Percentiles rank a stretch among this genome's conserved stretches.
These are phyloP conservation scores for Aspergillus jensenii DNA, from an alignment of 2,329 filamentous ascomycete species.

Conservation along the genomic window DNA sequence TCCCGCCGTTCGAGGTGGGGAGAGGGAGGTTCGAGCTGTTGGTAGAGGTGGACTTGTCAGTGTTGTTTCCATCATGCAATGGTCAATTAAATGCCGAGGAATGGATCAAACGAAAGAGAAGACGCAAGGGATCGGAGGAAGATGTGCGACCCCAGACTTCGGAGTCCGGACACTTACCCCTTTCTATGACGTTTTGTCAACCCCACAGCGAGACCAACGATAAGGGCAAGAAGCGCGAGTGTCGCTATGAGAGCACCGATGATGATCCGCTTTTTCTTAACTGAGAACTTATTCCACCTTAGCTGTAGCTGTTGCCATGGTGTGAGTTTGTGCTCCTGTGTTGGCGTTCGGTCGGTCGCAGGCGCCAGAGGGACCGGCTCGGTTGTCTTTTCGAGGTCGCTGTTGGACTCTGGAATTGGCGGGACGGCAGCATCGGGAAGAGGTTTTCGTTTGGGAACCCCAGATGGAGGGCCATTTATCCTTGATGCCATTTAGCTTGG, in stretches of 20 bases:
- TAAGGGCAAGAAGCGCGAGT: slow-evolving; percentile 19
- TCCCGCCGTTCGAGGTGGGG: slow-evolving; percentile 41
- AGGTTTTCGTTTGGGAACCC: slow-evolving; percentile 11
- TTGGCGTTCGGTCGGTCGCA: neutral
- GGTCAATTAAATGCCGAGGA: neutral
- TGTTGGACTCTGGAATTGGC: neutral
- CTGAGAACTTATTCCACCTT: slow-evolving; percentile 9
- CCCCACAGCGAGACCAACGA: slow-evolving; percentile 27
- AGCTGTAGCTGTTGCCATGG: slow-evolving; percentile 5
- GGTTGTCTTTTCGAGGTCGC: slow-evolving; percentile 14
- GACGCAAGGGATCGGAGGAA: neutral
- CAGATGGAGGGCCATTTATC: neutral
- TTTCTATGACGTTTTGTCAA: slow-evolving; percentile 18
- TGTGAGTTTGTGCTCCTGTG: neutral
- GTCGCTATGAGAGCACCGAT: slow-evolving; percentile 11
- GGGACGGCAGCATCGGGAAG: neutral
- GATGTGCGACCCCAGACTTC: neutral
- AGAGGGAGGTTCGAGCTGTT: slow-evolving; percentile 24
- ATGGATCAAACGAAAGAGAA: neutral
- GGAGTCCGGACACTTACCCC: slow-evolving; percentile 9
- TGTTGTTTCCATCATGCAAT: neutral
- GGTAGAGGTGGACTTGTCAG: neutral
- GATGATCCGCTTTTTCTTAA: slow-evolving; percentile 18
- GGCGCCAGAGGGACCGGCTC: neutral
- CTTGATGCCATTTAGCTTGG: neutral